phyloP scores from a whole-genome alignment of 306 rosid genomes.

The Begonia peltatifolia region DNA sequence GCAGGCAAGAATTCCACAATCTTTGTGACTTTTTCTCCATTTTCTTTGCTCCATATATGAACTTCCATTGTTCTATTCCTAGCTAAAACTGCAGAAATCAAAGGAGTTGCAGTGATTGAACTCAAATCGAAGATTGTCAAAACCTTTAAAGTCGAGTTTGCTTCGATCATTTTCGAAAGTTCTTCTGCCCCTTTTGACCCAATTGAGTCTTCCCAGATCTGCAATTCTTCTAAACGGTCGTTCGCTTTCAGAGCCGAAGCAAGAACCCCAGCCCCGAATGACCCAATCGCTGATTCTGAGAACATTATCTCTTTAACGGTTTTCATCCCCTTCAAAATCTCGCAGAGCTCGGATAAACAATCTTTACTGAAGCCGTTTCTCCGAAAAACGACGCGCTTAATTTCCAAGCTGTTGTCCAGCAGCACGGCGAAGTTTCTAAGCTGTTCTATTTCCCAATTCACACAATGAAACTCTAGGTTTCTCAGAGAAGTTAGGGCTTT shows the following conservation, averaged over 20 bases:
- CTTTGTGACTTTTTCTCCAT: conserved; percentile 51
- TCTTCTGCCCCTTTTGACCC: conserved; percentile 92
- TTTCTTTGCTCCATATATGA: conserved; percentile 77
- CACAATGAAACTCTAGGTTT: conserved; percentile 69
- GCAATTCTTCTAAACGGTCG: conserved; percentile 62
- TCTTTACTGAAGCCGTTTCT: conserved; percentile 47
- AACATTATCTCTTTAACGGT: conserved; percentile 70
- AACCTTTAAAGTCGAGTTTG: conserved; percentile 54
- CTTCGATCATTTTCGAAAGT: conserved; percentile 90
- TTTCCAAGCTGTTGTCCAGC: conserved; percentile 23
- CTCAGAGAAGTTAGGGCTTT: conserved; percentile 27
- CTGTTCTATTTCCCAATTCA: conserved; percentile 46
- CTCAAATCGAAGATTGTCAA: conserved; percentile 62
- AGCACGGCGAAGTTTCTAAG: conserved; percentile 28
- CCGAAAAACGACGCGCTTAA: conserved; percentile 41
- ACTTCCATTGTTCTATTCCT: conserved; percentile 72
- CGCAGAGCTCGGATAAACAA: conserved; percentile 35
- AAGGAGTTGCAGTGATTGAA: conserved; percentile 64
- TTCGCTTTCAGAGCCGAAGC: conserved; percentile 69
- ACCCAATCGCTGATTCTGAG: conserved; percentile 59
- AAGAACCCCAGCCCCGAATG: conserved; percentile 49
- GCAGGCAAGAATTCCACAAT: conserved; percentile 85
- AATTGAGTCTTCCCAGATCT: conserved; percentile 90
- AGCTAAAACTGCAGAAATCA: conserved; percentile 74
- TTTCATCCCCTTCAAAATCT: conserved; percentile 32